phyloP scores from a whole-genome alignment of 129 eudicot genomes.

The Glebionis coronaria region DNA sequence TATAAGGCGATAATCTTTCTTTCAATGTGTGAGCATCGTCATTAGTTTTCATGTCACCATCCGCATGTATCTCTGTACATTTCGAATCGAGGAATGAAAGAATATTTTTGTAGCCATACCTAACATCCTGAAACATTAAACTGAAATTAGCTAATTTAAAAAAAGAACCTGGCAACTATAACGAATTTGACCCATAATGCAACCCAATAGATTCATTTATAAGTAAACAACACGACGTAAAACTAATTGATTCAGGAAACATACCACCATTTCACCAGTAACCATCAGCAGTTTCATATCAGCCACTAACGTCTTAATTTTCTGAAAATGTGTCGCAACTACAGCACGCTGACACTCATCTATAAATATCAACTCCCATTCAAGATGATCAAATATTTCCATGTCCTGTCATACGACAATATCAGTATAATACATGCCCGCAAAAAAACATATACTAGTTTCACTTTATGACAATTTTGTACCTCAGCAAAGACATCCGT shows the following conservation, averaged over 20 bases:
- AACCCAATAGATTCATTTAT: no score
- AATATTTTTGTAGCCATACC: conserved; percentile 17
- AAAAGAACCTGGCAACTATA: no score
- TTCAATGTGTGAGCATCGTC: conserved; percentile 6
- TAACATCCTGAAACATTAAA: conserved; percentile 25
- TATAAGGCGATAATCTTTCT: conserved; percentile 24
- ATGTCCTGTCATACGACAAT: conserved; percentile 30
- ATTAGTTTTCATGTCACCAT: conserved; percentile 14
- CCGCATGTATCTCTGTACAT: conserved; percentile 18
- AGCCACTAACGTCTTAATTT: conserved; percentile 28
- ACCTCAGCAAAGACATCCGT: conserved; percentile 40
- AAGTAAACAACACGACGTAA: not conserved
- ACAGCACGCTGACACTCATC: conserved; percentile 36
- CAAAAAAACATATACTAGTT: not conserved
- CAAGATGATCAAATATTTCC: conserved; percentile 19
- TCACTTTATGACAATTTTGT: conserved; percentile 4
- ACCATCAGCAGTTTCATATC: conserved; percentile 36
- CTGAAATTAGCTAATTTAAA: not conserved
- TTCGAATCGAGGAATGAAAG: conserved; percentile 25
- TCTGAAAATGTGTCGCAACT: conserved; percentile 12
- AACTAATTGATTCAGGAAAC: conserved; percentile 9
- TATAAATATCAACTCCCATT: conserved; percentile 36
- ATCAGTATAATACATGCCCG: not conserved
- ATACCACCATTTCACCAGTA: conserved; percentile 22
- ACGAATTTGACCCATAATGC: no score